Evolutionary conservation across 2,329 filamentous ascomycete species (phyloP), one percentile per base, ranked within the genome.

Genomic region (Berkeleyomyces basicola): DNA sequence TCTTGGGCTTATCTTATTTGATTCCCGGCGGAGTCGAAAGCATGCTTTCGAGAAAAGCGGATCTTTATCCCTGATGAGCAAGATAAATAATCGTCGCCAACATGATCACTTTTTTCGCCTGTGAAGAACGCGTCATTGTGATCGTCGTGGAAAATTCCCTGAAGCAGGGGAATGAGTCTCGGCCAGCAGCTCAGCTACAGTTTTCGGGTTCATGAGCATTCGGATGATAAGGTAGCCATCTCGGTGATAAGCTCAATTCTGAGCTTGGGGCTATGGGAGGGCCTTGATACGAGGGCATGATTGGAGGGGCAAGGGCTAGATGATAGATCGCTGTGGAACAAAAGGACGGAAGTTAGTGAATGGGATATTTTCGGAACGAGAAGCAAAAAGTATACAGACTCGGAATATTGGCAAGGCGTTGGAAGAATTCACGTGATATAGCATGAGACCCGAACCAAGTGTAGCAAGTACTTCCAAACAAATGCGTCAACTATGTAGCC

Each of bases 51-150:
- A 97, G 97, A 97, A 80, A 95, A 97, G 65, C 90, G 87, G 66
- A 97, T 78, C 75, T 96, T 92, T 78, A 97, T 88, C 65, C 90
- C 90, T 2, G 87, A 93, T 1, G 79, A 80, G 2, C 97, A 82
- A 76, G n/a, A n/a, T n/a, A 99, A 97, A 79, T 99, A 99, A 71
- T 87, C 84, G 76, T 97, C 93, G 66, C 92, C 91, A 9, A 96
- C 88, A 74, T 97, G 92, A 65, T 85, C 81, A 55, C 70, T 79
- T 75, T 68, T 84, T 78, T 75, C 85, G 67, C 91, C 91, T 0
- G 92, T 96, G 87, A 88, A 80, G 97, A 99, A 71, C 86, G 86
- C 7, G 93, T 97, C 79, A 97, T 86, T 0, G 74, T 97, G 93
- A 64, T 87, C 82, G 43, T 82, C 78, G 97, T 79, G 44, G 84